These are phyloP conservation scores for Phytophthora vignae DNA, from an alignment of 352 stramenopile genomes.

Conservation along the genomic window DNA sequence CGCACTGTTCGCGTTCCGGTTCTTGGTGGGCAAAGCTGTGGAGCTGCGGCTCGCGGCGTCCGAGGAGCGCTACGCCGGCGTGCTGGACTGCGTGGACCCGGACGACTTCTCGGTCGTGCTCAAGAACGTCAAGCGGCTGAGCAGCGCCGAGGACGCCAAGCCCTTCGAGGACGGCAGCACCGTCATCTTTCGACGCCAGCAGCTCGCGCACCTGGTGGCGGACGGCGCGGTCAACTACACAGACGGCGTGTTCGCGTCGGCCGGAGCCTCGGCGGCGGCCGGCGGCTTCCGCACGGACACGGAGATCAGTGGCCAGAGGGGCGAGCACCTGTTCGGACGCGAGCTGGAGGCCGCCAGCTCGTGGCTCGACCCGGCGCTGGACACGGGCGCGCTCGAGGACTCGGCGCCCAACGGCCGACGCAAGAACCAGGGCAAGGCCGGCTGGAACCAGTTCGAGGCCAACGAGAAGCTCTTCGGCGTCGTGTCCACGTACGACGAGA, in stretches of 20 bases:
- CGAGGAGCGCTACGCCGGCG: conserved; percentile 66
- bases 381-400: conserved; percentile 79
- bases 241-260: conserved; percentile 46
- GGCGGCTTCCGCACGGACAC: conserved; percentile 86
- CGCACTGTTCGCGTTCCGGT: conserved; percentile 83
- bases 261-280: conserved; percentile 7
- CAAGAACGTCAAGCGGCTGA: conserved; percentile 73
- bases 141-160: conserved; percentile 28
- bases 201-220: conserved; percentile 70
- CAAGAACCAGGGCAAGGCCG: conserved; percentile 43
- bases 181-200: conserved; percentile 73
- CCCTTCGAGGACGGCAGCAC: conserved; percentile 80
- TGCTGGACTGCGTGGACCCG: conserved; percentile 85
- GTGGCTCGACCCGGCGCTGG: conserved; percentile 84
- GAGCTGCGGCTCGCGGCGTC: conserved; percentile 69
- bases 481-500: conserved; percentile 96
- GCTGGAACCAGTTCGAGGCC: conserved; percentile 97
- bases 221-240: conserved; percentile 74
- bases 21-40: conserved; percentile 80
- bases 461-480: conserved; percentile 98
- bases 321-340: conserved; percentile 74
- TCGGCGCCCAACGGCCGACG: conserved; percentile 27
- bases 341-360: conserved; percentile 75
- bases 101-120: conserved; percentile 87
- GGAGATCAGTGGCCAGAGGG: conserved; percentile 87